These are phyloP conservation scores for Dispira parvispora DNA, from an alignment of 192 early-diverging fungal genomes.

Conservation along the genomic window DNA sequence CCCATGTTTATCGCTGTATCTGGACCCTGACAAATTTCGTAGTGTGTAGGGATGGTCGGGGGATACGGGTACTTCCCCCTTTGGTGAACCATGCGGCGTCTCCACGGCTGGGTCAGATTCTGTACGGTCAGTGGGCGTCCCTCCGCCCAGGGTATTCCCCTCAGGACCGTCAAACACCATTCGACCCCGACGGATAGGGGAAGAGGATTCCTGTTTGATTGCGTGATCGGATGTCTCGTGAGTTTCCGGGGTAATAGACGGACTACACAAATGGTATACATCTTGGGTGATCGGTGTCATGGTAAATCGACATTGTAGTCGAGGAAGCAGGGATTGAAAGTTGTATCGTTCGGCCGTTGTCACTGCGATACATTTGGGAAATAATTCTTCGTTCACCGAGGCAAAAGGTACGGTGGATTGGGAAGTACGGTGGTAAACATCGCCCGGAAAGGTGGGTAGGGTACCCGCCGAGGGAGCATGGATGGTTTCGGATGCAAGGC, in stretches of 20 bases:
- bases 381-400: neutral
- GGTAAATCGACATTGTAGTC: slow-evolving; percentile 23
- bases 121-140: neutral
- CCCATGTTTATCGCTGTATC: too few species aligned
- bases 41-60: neutral
- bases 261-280: slow-evolving; percentile 29
- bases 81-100: neutral
- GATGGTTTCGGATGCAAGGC: neutral
- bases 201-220: neutral
- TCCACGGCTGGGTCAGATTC: neutral
- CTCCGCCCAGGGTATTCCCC: neutral
- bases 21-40: neutral
- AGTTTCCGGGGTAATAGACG: slow-evolving; percentile 10
- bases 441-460: neutral
- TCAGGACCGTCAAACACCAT: neutral
- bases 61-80: neutral
- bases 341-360: slow-evolving; percentile 36
- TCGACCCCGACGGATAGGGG: neutral
- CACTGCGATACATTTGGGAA: slow-evolving; percentile 11
- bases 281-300: slow-evolving; percentile 34
- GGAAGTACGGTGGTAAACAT: neutral
- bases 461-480: slow-evolving; percentile 3
- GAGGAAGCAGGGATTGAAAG: slow-evolving; percentile 21
- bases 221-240: neutral
- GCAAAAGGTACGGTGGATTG: neutral